Base-by-base conservation (phyloP, 176 grass and related monocot species). In the Puya raimondii region DNA sequence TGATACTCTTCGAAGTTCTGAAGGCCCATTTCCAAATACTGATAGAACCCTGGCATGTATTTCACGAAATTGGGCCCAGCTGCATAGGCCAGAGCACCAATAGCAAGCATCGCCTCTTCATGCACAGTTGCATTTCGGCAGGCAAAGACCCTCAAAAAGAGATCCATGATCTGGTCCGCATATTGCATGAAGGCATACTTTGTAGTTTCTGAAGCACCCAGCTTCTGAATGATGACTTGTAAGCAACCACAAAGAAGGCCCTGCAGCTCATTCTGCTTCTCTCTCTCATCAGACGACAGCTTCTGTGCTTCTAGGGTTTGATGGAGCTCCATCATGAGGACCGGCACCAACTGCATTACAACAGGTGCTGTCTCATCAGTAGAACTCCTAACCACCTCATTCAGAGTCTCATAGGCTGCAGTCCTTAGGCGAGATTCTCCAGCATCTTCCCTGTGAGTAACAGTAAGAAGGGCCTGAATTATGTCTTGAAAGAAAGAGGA, bases 1-100 rank as follows among this genome's bases (percentile, higher is more conserved):
- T 94, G 91, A 67, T 94, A 94, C 61, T 89, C 90, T 75, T 93
- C 90, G n/a, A 93, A 93, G 72, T 93, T 93, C 77, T 93, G 90
- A 72, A 93, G 80, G 33, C 91, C 91, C 91, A 94, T 89, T 70
- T 94, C 91, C 76, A 94, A 79, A 64, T 94, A 94, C 59, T 89
- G 91, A 76, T 89, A 94, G 33, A 94, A 94, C 26, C 83, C 85
- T 15, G 80, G n/a, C 86, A 94, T 94, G 83, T 89, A 94, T 74
- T 94, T 94, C 2, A 74, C 78, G 20, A 94, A 94, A 59, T 85
- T 94, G 1, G 83, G 68, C 65, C 91, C 91, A 49, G 83, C 80
- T 67, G 86, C 84, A 78, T 94, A 94, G 84, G 86, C 91, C 75
- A 94, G 81, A 71, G 91, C 91, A 79, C 91, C 91, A 67, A 94